Evolutionary conservation across 2,329 filamentous ascomycete species (phyloP).

Genomic region (Colletotrichum aenigma): DNA sequence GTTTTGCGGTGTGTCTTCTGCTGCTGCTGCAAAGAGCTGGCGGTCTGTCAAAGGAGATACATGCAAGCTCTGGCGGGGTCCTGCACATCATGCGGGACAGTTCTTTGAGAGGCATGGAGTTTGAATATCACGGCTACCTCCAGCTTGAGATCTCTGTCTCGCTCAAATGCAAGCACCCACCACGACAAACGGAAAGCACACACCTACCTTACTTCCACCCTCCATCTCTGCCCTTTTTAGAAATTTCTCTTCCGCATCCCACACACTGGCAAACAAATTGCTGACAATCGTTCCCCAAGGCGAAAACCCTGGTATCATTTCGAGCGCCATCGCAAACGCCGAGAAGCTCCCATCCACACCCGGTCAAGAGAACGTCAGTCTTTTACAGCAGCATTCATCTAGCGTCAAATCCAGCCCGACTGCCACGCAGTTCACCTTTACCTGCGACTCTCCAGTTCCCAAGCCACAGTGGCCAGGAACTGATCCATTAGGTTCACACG

Average conservation of each 20-base stretch:
- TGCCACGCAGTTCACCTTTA: constrained; percentile 94
- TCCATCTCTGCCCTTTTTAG: neutral
- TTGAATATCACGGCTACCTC: neutral
- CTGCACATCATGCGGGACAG: neutral
- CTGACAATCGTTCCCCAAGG: constrained; percentile 28
- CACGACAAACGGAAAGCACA: neutral
- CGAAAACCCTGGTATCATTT: constrained; percentile 80
- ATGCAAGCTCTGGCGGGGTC: neutral
- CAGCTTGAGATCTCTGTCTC: neutral
- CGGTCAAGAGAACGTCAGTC: constrained; percentile 79
- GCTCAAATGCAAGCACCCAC: neutral
- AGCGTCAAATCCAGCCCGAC: constrained; percentile 66
- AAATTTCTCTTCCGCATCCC: neutral
- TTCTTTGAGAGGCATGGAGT: neutral
- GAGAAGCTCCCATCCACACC: constrained; percentile 68
- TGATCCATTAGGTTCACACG: constrained; percentile 28
- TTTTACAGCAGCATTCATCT: constrained; percentile 71
- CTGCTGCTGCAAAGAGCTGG: neutral
- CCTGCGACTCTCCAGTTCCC: constrained; percentile 87
- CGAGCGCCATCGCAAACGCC: constrained; percentile 87
- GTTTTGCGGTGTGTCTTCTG: neutral
- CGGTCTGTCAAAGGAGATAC: neutral
- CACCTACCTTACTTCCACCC: neutral
- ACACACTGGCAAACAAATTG: neutral
- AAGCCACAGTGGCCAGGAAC: constrained; percentile 76